Conservation (phyloP, 2,329 filamentous ascomycete genomes). For the Madurella fahalii region DNA sequence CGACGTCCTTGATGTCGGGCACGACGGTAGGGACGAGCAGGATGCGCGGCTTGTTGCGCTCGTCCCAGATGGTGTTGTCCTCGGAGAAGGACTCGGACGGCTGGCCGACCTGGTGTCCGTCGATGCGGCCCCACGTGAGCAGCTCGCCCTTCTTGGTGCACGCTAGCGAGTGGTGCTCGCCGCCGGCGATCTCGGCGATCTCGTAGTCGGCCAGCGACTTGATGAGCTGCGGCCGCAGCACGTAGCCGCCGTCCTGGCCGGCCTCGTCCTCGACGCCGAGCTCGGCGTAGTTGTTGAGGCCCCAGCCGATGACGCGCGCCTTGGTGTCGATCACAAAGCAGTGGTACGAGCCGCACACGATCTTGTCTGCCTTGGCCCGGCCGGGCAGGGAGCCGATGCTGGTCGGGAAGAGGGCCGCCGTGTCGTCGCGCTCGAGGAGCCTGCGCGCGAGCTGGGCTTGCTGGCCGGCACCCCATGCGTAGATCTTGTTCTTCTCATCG, state of each 20-base stretch:
- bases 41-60: conserved; percentile 63
- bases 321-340: conserved; percentile 72
- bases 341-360: conserved; percentile 71
- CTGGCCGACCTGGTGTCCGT: conserved; percentile 54
- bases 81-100: conserved; percentile 52
- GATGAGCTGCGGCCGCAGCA: conserved; percentile 68
- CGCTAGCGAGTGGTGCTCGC: conserved; percentile 68
- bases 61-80: conserved; percentile 60
- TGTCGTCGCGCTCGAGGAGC: conserved; percentile 52
- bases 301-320: conserved; percentile 74
- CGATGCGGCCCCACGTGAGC: conserved; percentile 57
- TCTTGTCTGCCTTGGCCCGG: conserved; percentile 61
- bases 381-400: conserved; percentile 32
- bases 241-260: conserved; percentile 63
- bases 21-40: conserved; percentile 62
- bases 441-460: conserved; percentile 61
- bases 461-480: conserved; percentile 69
- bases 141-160: conserved; percentile 54
- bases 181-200: conserved; percentile 65
- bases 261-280: conserved; percentile 62
- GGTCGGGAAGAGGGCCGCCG: conserved; percentile 32
- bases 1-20: conserved; percentile 52
- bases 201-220: conserved; percentile 58
- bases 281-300: conserved; percentile 82
- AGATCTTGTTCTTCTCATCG: conserved; percentile 60